Evolutionary conservation across 1,284 basidiomycete species (phyloP).

Genomic region (Gomphus bonarii): DNA sequence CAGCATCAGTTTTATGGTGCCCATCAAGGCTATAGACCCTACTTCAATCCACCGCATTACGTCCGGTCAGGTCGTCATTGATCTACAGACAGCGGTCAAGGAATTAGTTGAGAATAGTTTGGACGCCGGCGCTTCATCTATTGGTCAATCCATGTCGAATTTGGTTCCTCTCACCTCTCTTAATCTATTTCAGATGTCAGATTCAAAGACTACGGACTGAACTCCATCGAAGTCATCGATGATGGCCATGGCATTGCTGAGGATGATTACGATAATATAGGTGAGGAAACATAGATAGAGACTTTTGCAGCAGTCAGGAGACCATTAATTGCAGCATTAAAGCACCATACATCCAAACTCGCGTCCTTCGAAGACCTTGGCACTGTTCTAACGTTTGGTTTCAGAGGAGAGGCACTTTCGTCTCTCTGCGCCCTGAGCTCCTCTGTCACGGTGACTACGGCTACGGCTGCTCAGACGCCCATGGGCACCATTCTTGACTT

Average conservation of each 20-base stretch:
- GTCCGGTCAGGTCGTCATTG: slow-evolving; percentile 91
- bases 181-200: slow-evolving; percentile 59
- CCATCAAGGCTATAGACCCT: slow-evolving; percentile 58
- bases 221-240: slow-evolving; percentile 85
- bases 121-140: slow-evolving; percentile 82
- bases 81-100: slow-evolving; percentile 90
- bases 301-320: not conserved
- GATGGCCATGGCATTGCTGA: slow-evolving; percentile 84
- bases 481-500: slow-evolving; percentile 74
- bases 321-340: slow-evolving; percentile 46
- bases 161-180: not conserved
- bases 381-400: slow-evolving; percentile 81
- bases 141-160: slow-evolving; percentile 46
- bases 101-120: slow-evolving; percentile 96
- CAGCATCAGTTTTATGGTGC: slow-evolving; percentile 8
- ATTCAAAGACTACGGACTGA: slow-evolving; percentile 83
- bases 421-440: slow-evolving; percentile 85
- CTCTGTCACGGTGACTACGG: slow-evolving; percentile 60
- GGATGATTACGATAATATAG: slow-evolving; percentile 69
- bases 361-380: slow-evolving; percentile 68
- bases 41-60: slow-evolving; percentile 78
- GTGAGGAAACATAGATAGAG: slow-evolving; percentile 31
- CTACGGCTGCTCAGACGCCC: slow-evolving; percentile 60
- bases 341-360: slow-evolving; percentile 93
- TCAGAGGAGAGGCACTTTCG: slow-evolving; percentile 91